A percentile compares a stretch with the other conserved stretches of the same genome.
These are phyloP conservation scores for Nicotiana benthamiana DNA, from an alignment of 257 asterid genomes.

Conservation along the genomic window DNA sequence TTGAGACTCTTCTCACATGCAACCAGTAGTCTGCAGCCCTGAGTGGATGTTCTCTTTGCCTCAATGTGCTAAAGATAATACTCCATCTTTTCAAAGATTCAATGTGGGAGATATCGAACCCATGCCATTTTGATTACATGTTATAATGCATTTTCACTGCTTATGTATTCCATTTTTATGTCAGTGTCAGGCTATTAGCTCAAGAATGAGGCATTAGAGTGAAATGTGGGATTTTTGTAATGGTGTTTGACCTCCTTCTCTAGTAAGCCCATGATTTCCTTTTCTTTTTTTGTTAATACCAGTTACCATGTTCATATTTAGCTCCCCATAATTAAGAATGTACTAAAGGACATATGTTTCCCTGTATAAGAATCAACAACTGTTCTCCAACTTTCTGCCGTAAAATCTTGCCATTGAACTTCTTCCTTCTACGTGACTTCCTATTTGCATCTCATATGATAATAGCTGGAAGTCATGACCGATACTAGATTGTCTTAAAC, in stretches of 20 bases:
- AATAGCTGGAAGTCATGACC: neutral
- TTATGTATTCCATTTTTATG: neutral
- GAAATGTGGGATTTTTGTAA: conserved; percentile 1
- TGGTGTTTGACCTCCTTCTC: conserved; percentile 14
- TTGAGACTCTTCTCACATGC: too few species aligned
- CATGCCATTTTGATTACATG: neutral
- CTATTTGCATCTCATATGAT: neutral
- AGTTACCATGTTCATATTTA: neutral
- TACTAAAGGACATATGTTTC: neutral
- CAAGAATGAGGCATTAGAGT: conserved; percentile 12
- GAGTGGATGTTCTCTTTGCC: neutral
- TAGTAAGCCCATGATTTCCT: neutral
- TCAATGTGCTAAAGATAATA: neutral
- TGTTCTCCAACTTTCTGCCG: neutral
- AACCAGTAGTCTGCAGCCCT: too few species aligned
- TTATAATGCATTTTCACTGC: neutral
- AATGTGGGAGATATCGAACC: neutral
- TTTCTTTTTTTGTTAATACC: neutral
- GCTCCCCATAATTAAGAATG: neutral
- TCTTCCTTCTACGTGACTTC: neutral
- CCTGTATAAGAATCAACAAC: neutral
- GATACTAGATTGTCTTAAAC: neutral
- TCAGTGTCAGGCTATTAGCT: neutral
- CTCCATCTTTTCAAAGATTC: neutral
- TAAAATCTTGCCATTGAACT: neutral